Percentiles rank a stretch among this genome's conserved stretches.
These are phyloP conservation scores for Trichoderma orchidacearum DNA, from an alignment of 495 filamentous ascomycete species.

Conservation along the genomic window DNA sequence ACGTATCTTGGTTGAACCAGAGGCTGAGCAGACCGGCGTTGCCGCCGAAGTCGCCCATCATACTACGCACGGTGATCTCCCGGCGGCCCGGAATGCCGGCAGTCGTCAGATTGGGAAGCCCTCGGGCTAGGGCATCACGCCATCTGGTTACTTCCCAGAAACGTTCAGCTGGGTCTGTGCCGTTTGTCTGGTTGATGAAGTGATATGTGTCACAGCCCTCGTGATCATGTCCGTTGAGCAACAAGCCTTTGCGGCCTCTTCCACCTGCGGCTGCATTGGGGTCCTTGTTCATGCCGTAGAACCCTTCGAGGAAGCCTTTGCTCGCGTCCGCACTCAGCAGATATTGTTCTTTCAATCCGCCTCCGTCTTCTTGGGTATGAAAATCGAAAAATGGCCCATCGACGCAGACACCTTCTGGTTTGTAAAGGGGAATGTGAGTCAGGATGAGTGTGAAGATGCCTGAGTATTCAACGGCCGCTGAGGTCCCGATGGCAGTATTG, in stretches of 20 bases:
- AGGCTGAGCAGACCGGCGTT: conserved; percentile 75
- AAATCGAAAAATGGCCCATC: conserved; percentile 74
- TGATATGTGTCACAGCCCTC: conserved; percentile 84
- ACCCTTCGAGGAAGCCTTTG: conserved; percentile 56
- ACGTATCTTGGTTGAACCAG: conserved; percentile 65
- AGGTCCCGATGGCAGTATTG: conserved; percentile 53
- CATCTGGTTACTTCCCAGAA: conserved; percentile 34
- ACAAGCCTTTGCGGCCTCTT: conserved; percentile 46
- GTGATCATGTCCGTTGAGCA: conserved; percentile 91
- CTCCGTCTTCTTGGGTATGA: conserved; percentile 43
- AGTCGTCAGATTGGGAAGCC: neutral
- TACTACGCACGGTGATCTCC: conserved; percentile 89
- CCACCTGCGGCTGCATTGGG: conserved; percentile 37
- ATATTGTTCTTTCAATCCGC: conserved; percentile 81
- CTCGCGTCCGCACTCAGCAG: conserved; percentile 60
- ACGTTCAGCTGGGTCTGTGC: conserved; percentile 10
- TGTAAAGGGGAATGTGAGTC: conserved; percentile 86
- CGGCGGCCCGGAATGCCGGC: conserved; percentile 42
- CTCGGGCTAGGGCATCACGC: conserved; percentile 16
- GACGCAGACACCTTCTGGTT: conserved; percentile 66
- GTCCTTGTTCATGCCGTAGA: conserved; percentile 63
- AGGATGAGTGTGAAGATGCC: conserved; percentile 67
- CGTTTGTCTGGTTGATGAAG: conserved; percentile 43
- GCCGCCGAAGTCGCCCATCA: conserved; percentile 93
- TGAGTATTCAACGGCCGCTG: conserved; percentile 49